A percentile compares a stretch with the other conserved stretches of the same genome.
Conservation (phyloP, 805 yeast species). For the Maudiozyma serrabonitensis region DNA sequence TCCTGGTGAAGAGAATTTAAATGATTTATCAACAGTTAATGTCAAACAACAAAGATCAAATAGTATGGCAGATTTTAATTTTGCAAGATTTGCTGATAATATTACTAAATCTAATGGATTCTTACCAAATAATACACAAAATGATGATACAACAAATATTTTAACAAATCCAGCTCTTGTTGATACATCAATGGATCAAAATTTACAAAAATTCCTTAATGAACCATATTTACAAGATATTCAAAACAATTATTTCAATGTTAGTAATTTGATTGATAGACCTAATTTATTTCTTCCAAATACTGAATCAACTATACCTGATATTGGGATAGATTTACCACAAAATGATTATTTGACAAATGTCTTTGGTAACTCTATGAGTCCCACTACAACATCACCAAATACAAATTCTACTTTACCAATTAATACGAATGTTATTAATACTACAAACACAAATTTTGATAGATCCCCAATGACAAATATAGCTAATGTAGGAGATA, state of each 20-base stretch:
- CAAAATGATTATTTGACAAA: slow-evolving; percentile 19
- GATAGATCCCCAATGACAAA: not conserved
- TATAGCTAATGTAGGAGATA: not conserved
- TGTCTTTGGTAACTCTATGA: slow-evolving; percentile 8
- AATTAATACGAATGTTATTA: not conserved
- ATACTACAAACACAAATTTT: not conserved
- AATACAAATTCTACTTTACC: not conserved
- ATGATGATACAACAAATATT: not conserved
- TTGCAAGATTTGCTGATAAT: slow-evolving; percentile 1
- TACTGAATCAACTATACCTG: slow-evolving; percentile 12
- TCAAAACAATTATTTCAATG: slow-evolving; percentile 10
- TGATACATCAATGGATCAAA: slow-evolving; percentile 2
- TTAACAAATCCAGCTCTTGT: not conserved
- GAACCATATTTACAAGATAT: slow-evolving; percentile 3
- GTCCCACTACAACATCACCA: not conserved
- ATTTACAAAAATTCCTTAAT: slow-evolving; percentile 2
- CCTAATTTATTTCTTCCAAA: slow-evolving; percentile 17
- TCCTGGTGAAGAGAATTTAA: not conserved
- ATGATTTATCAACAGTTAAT: not conserved
- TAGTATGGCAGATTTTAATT: not conserved
- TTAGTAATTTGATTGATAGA: slow-evolving; percentile 26
- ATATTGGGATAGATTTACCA: slow-evolving; percentile 12
- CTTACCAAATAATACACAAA: not conserved
- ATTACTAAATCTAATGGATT: not conserved
- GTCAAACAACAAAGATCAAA: not conserved